Percentiles rank a stretch among this genome's conserved stretches.
Evolutionary conservation across 345 rosid species (phyloP).

Genomic region (Adansonia digitata): DNA sequence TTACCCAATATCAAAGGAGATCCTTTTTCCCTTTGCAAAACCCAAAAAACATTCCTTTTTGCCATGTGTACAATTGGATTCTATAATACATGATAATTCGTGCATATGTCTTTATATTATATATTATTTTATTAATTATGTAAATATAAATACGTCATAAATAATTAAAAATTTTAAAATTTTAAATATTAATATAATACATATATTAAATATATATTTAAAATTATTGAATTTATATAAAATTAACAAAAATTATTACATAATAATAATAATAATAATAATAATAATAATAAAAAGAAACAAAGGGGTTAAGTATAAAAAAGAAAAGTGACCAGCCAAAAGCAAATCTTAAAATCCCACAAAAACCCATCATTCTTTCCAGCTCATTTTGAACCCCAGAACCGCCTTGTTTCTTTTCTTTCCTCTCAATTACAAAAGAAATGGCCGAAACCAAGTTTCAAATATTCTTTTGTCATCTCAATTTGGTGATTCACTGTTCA

Average conservation of each 20-base stretch:
- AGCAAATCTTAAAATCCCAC: constrained; percentile 21
- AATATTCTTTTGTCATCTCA: constrained; percentile 27
- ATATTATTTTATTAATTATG: too few relatives aligned
- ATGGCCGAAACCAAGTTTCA: constrained; percentile 30
- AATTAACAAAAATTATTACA: neutral
- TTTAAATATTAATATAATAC: neutral
- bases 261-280: neutral
- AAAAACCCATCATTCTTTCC: constrained; percentile 26
- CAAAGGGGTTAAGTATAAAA: neutral
- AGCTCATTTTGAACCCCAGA: constrained; percentile 32
- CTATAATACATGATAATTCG: too few relatives aligned
- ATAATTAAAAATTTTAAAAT: too few relatives aligned
- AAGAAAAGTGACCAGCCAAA: constrained; percentile 13
- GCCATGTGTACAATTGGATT: neutral
- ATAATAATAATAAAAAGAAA: neutral
- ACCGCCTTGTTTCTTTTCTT: constrained; percentile 24
- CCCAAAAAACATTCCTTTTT: neutral
- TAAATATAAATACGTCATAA: neutral
- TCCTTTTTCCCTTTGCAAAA: neutral
- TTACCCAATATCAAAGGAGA: neutral
- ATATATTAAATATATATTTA: too few relatives aligned
- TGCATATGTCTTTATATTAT: too few relatives aligned
- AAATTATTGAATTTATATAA: too few relatives aligned
- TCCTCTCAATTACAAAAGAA: constrained; percentile 17
- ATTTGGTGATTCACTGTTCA: neutral